These are phyloP conservation scores for Nakazawaea wickerhamii DNA, from an alignment of 805 yeast genomes.

Conservation along the genomic window DNA sequence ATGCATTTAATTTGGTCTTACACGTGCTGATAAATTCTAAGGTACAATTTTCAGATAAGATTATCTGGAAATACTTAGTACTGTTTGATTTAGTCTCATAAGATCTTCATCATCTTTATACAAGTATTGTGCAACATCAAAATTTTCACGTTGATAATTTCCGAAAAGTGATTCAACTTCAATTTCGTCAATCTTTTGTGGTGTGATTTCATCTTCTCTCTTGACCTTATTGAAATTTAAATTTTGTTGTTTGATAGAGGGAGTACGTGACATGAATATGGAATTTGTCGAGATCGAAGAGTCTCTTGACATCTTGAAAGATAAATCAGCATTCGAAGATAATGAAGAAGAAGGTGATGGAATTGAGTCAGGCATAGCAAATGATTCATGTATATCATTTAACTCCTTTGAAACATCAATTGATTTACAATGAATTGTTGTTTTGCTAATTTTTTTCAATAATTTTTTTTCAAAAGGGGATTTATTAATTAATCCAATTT, in stretches of 20 bases:
- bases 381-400: conserved; percentile 10
- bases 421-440: not conserved
- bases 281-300: conserved; percentile 6
- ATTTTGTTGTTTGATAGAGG: conserved; percentile 1
- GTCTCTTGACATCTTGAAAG: conserved; percentile 10
- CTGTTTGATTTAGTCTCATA: conserved; percentile 6
- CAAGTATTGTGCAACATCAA: not conserved
- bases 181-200: not conserved
- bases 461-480: not conserved
- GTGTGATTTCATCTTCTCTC: not conserved
- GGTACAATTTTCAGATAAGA: too few relatives aligned
- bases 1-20: too few relatives aligned
- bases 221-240: not conserved
- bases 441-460: not conserved
- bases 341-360: conserved; percentile 3
- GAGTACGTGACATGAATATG: conserved; percentile 9
- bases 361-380: conserved; percentile 1
- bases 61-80: conserved; percentile 5
- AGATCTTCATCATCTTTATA: conserved; percentile 12
- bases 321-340: not conserved
- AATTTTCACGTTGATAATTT: not conserved
- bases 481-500: not conserved
- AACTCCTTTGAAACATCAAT: conserved; percentile 12
- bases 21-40: too few relatives aligned
- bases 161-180: conserved; percentile 9